Evolutionary conservation across 2,329 filamentous ascomycete species (phyloP).

Genomic region (Apiospora koreana): DNA sequence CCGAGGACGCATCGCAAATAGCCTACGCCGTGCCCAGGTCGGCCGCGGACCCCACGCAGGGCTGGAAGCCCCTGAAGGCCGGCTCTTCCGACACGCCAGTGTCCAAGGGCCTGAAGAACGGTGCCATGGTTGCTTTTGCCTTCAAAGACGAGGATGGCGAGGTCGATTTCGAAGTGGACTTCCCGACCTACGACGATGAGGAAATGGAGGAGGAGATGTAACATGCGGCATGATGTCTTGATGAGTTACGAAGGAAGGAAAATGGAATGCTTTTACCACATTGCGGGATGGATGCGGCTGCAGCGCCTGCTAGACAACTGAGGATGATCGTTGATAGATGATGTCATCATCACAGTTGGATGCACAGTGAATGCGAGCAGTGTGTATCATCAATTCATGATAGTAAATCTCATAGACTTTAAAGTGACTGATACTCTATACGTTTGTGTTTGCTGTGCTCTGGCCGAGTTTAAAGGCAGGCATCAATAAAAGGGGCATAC

Average conservation of each 20-base stretch:
- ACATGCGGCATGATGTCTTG: slow-evolving; percentile 14
- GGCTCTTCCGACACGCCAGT: slow-evolving; percentile 40
- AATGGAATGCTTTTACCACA: not conserved
- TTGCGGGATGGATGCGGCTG: not conserved
- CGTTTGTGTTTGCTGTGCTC: too few species aligned
- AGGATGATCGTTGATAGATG: not conserved
- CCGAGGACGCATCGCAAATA: slow-evolving; percentile 42
- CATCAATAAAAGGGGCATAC: not conserved
- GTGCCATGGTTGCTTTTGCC: slow-evolving; percentile 51
- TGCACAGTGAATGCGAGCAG: not conserved
- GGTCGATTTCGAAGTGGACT: slow-evolving; percentile 46
- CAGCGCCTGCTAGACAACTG: not conserved
- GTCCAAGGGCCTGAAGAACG: slow-evolving; percentile 47
- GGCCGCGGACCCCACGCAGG: slow-evolving; percentile 45
- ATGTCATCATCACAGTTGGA: not conserved
- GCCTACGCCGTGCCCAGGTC: slow-evolving; percentile 49
- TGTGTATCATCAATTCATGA: not conserved
- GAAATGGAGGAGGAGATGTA: slow-evolving; percentile 29
- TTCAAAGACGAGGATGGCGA: slow-evolving; percentile 42
- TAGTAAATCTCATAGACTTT: not conserved
- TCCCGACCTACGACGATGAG: slow-evolving; percentile 41
- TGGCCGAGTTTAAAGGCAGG: not conserved
- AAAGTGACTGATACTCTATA: not conserved
- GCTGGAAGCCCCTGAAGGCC: slow-evolving; percentile 51
- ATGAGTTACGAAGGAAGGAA: slow-evolving; percentile 1